A percentile compares a stretch with the other conserved stretches of the same genome.
Conservation (phyloP, 2,329 filamentous ascomycete species). For the Trichophyton rubrum region DNA sequence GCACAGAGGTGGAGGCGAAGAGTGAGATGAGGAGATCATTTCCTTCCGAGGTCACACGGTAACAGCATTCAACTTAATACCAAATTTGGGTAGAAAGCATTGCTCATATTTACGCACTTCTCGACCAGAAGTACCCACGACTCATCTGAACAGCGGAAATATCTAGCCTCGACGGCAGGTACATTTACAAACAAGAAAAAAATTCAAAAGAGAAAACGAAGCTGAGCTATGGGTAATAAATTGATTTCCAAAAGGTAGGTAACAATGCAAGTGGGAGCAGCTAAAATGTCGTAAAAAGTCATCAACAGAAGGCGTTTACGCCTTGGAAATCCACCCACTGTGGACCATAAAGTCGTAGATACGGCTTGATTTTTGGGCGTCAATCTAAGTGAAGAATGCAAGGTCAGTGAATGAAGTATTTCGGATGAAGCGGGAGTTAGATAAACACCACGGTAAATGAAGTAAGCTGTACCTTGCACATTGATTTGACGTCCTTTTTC, state of each 20-base stretch:
- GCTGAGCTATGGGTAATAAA: neutral
- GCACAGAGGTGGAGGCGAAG: neutral
- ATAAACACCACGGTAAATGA: neutral
- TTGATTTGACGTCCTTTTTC: constrained; percentile 84
- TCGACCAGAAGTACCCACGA: neutral
- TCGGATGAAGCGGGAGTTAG: neutral
- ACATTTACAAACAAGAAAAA: neutral
- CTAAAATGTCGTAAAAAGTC: neutral
- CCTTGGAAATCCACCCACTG: constrained; percentile 82
- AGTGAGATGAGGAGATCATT: neutral
- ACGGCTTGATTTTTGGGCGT: constrained; percentile 69
- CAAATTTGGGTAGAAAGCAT: neutral
- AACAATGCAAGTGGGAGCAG: neutral
- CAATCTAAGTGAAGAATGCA: constrained; percentile 41
- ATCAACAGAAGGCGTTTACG: constrained; percentile 31
- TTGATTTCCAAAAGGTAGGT: neutral
- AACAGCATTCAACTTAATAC: neutral
- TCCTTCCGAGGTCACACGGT: no score
- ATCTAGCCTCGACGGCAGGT: neutral
- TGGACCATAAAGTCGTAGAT: constrained; percentile 94
- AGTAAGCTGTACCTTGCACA: constrained; percentile 45
- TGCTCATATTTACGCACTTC: neutral
- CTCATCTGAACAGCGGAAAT: neutral
- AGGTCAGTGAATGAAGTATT: neutral
- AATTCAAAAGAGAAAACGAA: neutral